Evolutionary conservation across 441 rosid species (phyloP).

Genomic region (Euphorbia schlechtendalii): DNA sequence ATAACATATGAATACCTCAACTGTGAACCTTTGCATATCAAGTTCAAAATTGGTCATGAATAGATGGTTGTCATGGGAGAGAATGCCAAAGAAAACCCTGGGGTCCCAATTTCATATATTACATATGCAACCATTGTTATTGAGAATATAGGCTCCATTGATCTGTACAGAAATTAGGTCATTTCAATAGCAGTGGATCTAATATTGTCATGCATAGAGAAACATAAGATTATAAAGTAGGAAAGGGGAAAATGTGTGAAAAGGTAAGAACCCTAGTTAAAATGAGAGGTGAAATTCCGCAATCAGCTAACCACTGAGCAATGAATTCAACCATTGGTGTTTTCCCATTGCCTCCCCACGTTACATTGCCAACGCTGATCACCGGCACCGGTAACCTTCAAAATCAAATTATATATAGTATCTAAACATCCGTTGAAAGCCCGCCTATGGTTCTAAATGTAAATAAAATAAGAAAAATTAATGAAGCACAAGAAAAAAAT

Average conservation of each 20-base stretch:
- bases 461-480: neutral
- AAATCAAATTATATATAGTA: conserved; percentile 1
- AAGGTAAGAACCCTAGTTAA: conserved; percentile 53
- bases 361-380: conserved; percentile 83
- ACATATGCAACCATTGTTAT: neutral
- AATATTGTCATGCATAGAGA: neutral
- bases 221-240: neutral
- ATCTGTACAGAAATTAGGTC: neutral
- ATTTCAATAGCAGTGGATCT: neutral
- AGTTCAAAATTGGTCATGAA: neutral
- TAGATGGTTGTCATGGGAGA: neutral
- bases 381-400: conserved; percentile 75
- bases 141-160: neutral
- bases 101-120: neutral
- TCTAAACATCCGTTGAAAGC: neutral
- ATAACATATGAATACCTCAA: neutral
- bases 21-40: neutral
- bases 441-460: neutral
- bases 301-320: conserved; percentile 43
- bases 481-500: neutral
- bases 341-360: conserved; percentile 96
- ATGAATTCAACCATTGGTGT: conserved; percentile 85
- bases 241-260: neutral
- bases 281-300: conserved; percentile 63
- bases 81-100: neutral